Percentiles rank a stretch among this genome's conserved stretches.
These are phyloP conservation scores for Corymbia calophylla DNA, from an alignment of 441 rosid species.

Conservation along the genomic window DNA sequence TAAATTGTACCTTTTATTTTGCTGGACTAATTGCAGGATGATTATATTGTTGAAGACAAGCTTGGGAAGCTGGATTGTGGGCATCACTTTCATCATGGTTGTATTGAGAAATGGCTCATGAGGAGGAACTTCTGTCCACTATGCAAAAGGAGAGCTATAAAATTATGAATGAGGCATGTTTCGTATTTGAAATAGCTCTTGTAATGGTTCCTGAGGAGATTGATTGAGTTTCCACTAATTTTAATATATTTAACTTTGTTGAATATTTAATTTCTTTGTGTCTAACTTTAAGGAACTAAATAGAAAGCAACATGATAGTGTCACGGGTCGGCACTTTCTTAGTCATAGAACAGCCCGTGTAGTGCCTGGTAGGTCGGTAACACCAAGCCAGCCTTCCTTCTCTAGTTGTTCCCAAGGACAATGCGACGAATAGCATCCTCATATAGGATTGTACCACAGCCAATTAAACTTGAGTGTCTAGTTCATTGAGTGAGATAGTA, in stretches of 20 bases:
- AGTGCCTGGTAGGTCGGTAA: accelerated
- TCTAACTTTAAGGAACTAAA: background rate
- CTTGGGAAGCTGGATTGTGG: conserved; percentile 28
- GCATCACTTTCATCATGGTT: conserved; percentile 30
- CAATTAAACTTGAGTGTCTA: no score
- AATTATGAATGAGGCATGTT: background rate
- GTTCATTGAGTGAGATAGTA: no score
- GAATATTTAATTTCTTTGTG: background rate
- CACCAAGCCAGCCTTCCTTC: no score
- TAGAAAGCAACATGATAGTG: no score
- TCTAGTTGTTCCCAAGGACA: no score
- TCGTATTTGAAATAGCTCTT: background rate
- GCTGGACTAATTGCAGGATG: conserved; percentile 17
- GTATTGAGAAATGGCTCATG: conserved; percentile 35
- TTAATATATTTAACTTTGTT: background rate
- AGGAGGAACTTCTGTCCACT: conserved; percentile 40
- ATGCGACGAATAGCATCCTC: no score
- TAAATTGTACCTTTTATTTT: background rate
- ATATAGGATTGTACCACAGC: no score
- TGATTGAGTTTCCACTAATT: background rate
- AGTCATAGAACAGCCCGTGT: no score
- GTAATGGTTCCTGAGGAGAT: background rate
- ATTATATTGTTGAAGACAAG: conserved; percentile 21
- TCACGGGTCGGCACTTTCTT: no score
- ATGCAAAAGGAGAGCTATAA: conserved; percentile 25